Percentiles rank a stretch among this genome's conserved stretches.
Evolutionary conservation across 768 basidiomycete genomes (phyloP).

Genomic region (Gymnopilus dilepis): DNA sequence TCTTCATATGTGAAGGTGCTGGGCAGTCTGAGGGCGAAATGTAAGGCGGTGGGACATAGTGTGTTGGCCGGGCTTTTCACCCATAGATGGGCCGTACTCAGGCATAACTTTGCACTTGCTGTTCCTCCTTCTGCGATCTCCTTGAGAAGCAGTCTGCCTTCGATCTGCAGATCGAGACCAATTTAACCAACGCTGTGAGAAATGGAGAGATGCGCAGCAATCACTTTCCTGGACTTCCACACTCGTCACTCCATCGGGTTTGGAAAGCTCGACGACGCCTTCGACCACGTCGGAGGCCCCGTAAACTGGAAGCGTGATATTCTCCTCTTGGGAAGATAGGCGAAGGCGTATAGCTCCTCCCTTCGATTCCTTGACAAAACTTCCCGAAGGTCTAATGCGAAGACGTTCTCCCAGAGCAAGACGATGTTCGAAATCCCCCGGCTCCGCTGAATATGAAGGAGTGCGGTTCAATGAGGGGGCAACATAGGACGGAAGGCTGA

Average conservation of each 20-base stretch:
- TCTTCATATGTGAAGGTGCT: slow-evolving; percentile 59
- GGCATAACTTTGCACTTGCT: slow-evolving; percentile 53
- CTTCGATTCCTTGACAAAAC: slow-evolving; percentile 65
- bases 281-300: slow-evolving; percentile 54
- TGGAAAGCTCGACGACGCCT: slow-evolving; percentile 60
- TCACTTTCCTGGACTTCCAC: slow-evolving; percentile 66
- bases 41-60: slow-evolving; percentile 56
- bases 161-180: slow-evolving; percentile 46
- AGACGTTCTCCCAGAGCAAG: slow-evolving; percentile 50
- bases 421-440: slow-evolving; percentile 56
- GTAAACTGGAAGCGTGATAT: slow-evolving; percentile 60
- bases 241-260: slow-evolving; percentile 57
- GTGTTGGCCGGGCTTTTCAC: slow-evolving; percentile 46
- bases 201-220: slow-evolving; percentile 12
- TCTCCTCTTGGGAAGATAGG: slow-evolving; percentile 57
- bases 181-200: slow-evolving; percentile 14
- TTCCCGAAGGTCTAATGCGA: slow-evolving; percentile 46
- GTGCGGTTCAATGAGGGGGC: slow-evolving; percentile 42
- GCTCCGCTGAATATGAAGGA: slow-evolving; percentile 60
- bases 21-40: slow-evolving; percentile 64
- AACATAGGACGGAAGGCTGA: slow-evolving; percentile 56
- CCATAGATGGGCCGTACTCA: slow-evolving; percentile 63
- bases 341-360: slow-evolving; percentile 56
- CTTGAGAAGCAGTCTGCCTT: slow-evolving; percentile 61
- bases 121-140: slow-evolving; percentile 75